Conservation (phyloP, 1,284 basidiomycete genomes). For the Gomphus bonarii region DNA sequence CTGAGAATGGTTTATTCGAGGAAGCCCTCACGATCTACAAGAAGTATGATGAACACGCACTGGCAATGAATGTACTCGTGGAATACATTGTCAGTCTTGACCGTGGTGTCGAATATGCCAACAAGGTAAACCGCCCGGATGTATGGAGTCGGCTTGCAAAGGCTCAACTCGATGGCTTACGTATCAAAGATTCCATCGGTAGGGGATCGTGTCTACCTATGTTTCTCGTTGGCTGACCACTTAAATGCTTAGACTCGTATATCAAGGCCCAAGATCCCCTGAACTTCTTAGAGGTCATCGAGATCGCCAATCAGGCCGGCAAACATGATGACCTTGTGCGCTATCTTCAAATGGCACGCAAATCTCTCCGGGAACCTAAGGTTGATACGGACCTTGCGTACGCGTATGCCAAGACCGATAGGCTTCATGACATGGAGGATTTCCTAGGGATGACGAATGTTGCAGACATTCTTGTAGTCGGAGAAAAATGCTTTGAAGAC, state of each 20-base stretch:
- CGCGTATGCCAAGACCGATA: conserved; percentile 94
- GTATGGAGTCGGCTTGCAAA: conserved; percentile 98
- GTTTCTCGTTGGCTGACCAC: not conserved
- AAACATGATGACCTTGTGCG: conserved; percentile 98
- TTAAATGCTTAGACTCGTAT: conserved; percentile 69
- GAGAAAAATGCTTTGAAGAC: conserved; percentile 99
- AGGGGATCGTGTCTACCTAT: conserved; percentile 19
- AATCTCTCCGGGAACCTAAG: conserved; percentile 92
- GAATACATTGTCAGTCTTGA: conserved; percentile 98
- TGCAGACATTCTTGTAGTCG: conserved; percentile 90
- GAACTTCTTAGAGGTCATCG: conserved; percentile 95
- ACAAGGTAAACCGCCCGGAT: conserved; percentile 93
- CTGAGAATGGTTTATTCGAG: conserved; percentile 92
- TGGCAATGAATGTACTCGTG: conserved; percentile 96
- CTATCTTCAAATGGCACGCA: conserved; percentile 99
- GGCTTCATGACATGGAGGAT: conserved; percentile 98
- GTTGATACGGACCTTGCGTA: conserved; percentile 98
- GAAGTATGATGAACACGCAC: conserved; percentile 88
- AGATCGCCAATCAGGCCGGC: conserved; percentile 91
- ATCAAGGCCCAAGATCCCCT: conserved; percentile 97
- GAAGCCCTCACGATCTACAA: conserved; percentile 96
- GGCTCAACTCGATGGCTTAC: conserved; percentile 97
- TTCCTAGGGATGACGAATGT: conserved; percentile 99
- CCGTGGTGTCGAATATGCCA: conserved; percentile 92
- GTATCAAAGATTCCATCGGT: conserved; percentile 98